Evolutionary conservation across 192 early-diverging fungal species (phyloP).

Genomic region (Podila clonocystis): DNA sequence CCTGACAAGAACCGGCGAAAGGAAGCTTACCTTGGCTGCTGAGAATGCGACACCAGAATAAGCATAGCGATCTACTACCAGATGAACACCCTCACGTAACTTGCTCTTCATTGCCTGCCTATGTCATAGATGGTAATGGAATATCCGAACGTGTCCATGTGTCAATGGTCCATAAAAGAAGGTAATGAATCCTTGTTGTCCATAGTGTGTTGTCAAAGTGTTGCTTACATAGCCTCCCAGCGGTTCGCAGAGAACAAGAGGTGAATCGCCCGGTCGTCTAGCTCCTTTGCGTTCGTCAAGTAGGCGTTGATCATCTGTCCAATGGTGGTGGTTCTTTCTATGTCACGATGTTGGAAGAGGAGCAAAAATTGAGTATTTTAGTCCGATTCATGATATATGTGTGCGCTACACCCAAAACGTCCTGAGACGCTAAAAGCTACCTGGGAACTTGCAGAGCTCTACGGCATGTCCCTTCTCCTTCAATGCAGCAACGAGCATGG

Average conservation of each 20-base stretch:
- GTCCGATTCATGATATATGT: background rate
- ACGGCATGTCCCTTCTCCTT: conserved; percentile 50
- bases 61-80: conserved; percentile 94
- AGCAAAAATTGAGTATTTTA: background rate
- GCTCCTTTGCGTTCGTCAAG: conserved; percentile 70
- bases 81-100: conserved; percentile 73
- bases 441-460: conserved; percentile 85
- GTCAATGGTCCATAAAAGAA: no score
- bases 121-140: background rate
- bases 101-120: conserved; percentile 67
- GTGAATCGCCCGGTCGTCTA: conserved; percentile 89
- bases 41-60: conserved; percentile 96
- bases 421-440: conserved; percentile 54
- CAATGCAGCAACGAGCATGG: conserved; percentile 70
- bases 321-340: conserved; percentile 90
- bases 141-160: no score
- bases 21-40: conserved; percentile 75
- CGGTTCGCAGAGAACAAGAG: conserved; percentile 96
- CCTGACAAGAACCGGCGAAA: no score
- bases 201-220: background rate
- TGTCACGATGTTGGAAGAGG: conserved; percentile 1
- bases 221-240: conserved; percentile 86
- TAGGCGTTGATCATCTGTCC: conserved; percentile 92
- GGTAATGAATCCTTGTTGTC: background rate
- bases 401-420: background rate